A percentile compares a stretch with the other conserved stretches of the same genome.
These are phyloP conservation scores for Lomentospora prolificans DNA, from an alignment of 2,329 filamentous ascomycete species.

Conservation along the genomic window DNA sequence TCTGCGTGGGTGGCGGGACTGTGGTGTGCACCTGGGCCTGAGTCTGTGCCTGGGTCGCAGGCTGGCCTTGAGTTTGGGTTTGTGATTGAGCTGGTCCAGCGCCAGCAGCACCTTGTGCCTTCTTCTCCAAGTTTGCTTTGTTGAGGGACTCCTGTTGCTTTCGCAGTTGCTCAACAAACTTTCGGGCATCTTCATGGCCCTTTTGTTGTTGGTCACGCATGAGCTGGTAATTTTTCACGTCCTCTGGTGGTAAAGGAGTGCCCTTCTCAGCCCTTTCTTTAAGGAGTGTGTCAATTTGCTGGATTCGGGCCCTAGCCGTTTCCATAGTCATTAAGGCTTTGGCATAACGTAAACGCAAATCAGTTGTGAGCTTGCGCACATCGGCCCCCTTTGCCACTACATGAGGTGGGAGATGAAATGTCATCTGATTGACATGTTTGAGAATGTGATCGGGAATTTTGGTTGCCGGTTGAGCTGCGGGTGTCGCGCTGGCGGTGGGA, in stretches of 20 bases:
- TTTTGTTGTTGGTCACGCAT: conserved; percentile 35
- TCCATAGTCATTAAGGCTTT: conserved; percentile 42
- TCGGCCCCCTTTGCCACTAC: conserved; percentile 29
- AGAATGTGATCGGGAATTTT: conserved; percentile 34
- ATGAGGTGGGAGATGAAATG: conserved; percentile 33
- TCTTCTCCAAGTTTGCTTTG: conserved; percentile 15
- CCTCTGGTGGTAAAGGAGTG: conserved; percentile 34
- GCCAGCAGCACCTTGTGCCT: conserved; percentile 14
- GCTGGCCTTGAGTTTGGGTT: conserved; percentile 6
- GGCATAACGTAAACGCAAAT: conserved; percentile 36
- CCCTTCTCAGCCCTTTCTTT: conserved; percentile 33
- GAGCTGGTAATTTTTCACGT: conserved; percentile 33
- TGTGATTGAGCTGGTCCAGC: conserved; percentile 8
- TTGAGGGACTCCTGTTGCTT: conserved; percentile 30
- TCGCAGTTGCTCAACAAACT: conserved; percentile 37
- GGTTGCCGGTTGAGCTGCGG: conserved; percentile 15
- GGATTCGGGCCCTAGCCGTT: conserved; percentile 27
- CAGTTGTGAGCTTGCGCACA: conserved; percentile 36
- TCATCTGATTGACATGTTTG: conserved; percentile 37
- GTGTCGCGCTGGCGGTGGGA: conserved; percentile 13
- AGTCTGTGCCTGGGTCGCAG: conserved; percentile 5
- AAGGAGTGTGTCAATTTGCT: conserved; percentile 30
- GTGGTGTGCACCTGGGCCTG: conserved; percentile 8
- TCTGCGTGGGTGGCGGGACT: conserved; percentile 13
- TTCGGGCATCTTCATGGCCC: conserved; percentile 33